These are phyloP conservation scores for Pistacia atlantica DNA, from an alignment of 345 rosid species.

Conservation along the genomic window DNA sequence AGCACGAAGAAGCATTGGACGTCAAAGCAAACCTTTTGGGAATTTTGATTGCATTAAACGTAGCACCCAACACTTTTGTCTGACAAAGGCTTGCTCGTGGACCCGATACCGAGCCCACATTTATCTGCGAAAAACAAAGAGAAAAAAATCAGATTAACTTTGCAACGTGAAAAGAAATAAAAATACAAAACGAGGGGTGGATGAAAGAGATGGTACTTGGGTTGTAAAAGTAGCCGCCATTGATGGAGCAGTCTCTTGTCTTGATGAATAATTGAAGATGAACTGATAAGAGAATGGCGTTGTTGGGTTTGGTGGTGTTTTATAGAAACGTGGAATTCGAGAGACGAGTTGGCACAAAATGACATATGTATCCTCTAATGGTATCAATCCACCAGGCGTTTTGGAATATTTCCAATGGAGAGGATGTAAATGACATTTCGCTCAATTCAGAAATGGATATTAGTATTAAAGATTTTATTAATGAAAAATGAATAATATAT, in stretches of 20 bases:
- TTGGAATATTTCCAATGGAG: no score
- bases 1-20: conserved; percentile 33
- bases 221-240: conserved; percentile 64
- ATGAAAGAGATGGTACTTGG: conserved; percentile 37
- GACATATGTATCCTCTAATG: conserved; percentile 4
- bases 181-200: background rate
- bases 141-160: background rate
- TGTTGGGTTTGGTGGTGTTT: background rate
- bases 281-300: background rate
- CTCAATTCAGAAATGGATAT: no score
- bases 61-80: conserved; percentile 27
- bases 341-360: background rate
- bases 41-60: conserved; percentile 35
- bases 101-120: conserved; percentile 47
- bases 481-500: no score
- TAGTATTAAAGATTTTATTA: no score
- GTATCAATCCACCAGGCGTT: background rate
- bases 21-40: conserved; percentile 26
- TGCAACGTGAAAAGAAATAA: background rate
- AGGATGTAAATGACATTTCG: no score
- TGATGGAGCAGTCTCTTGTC: conserved; percentile 14
- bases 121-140: conserved; percentile 42
- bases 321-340: background rate
- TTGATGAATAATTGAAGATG: background rate
- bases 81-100: conserved; percentile 33